These are phyloP conservation scores for Paraleonurus japonicus DNA, from an alignment of 257 asterid species.

Conservation along the genomic window DNA sequence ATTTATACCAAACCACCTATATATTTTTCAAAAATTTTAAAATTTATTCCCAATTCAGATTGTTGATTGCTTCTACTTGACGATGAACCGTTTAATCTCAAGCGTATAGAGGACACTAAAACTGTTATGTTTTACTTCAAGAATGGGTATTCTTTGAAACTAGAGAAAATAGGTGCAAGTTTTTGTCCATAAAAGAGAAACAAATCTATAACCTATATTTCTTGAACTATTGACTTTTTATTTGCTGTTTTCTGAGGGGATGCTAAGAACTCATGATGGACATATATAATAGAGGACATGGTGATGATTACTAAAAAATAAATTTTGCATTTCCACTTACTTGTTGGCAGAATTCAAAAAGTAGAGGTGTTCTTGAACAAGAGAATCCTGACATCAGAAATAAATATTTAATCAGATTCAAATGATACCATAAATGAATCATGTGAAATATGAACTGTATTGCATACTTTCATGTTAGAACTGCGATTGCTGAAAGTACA, in stretches of 20 bases:
- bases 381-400: slow-evolving; percentile 46
- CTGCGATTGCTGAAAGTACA: slow-evolving; percentile 49
- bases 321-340: slow-evolving; percentile 42
- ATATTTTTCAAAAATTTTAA: too few species aligned
- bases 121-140: background rate
- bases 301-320: too few species aligned
- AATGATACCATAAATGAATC: background rate
- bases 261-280: too few species aligned
- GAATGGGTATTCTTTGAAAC: background rate
- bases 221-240: background rate
- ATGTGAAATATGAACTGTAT: background rate
- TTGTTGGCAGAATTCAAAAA: slow-evolving; percentile 77
- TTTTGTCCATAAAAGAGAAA: background rate
- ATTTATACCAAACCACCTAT: background rate
- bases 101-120: background rate
- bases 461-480: slow-evolving; percentile 62
- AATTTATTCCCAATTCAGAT: background rate
- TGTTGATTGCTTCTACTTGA: background rate
- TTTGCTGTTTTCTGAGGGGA: too few species aligned
- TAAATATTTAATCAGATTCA: background rate
- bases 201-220: background rate
- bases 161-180: background rate
- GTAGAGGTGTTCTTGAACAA: slow-evolving; percentile 59
- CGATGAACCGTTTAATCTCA: background rate
- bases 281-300: too few species aligned